phyloP scores from a whole-genome alignment of 352 stramenopile genomes.

The Phytophthora hybrid region DNA sequence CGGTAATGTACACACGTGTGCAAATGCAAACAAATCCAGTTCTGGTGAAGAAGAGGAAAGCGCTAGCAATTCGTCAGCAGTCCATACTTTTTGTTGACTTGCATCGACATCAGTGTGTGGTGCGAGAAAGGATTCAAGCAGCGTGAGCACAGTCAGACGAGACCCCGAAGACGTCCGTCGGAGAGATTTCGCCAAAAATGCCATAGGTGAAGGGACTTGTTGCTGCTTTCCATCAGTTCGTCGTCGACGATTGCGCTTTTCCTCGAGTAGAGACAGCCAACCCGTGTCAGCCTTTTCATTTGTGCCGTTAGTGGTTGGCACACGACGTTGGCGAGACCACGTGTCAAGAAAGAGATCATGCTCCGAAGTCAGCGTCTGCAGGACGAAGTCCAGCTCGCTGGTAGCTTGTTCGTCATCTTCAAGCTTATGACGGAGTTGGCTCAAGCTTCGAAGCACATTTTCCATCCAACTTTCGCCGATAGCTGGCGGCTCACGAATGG shows the following conservation, averaged over 20 bases:
- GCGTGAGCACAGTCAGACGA: conserved; percentile 57
- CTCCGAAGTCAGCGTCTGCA: conserved; percentile 72
- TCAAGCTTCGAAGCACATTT: conserved; percentile 69
- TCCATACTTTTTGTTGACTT: conserved; percentile 38
- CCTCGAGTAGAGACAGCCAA: conserved; percentile 67
- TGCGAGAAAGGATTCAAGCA: conserved; percentile 58
- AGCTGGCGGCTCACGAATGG: conserved; percentile 15
- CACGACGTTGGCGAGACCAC: conserved; percentile 35
- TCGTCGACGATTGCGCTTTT: conserved; percentile 49
- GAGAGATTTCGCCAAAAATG: conserved; percentile 36
- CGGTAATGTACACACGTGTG: conserved; percentile 51
- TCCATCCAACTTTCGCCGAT: conserved; percentile 81
- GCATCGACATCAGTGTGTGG: conserved; percentile 8
- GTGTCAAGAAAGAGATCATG: conserved; percentile 66
- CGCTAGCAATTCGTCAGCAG: conserved; percentile 49
- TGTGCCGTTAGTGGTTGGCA: conserved; percentile 23
- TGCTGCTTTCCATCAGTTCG: conserved; percentile 23
- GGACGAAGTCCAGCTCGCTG: conserved; percentile 67
- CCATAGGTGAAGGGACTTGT: conserved; percentile 22
- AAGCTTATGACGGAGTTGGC: conserved; percentile 56
- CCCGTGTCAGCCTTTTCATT: conserved; percentile 40
- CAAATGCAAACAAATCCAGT: conserved; percentile 64
- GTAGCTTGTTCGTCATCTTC: conserved; percentile 48
- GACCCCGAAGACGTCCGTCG: conserved; percentile 62
- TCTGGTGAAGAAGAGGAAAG: conserved; percentile 48